phyloP scores from a whole-genome alignment of 2,329 filamentous ascomycete genomes.

The Colletotrichum neosansevieriae region DNA sequence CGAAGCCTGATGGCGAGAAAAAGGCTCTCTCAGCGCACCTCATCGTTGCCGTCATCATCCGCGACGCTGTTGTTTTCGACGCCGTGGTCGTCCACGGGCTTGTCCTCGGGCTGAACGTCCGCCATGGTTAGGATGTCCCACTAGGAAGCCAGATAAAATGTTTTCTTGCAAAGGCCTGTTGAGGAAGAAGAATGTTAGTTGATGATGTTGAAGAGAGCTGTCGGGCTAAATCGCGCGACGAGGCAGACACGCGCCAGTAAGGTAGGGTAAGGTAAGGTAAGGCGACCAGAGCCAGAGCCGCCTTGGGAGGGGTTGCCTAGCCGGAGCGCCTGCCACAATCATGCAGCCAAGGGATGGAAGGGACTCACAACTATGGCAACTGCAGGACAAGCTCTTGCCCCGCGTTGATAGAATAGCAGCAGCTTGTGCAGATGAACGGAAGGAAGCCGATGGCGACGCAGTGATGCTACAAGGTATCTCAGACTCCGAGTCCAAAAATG shows the following conservation, averaged over 20 bases:
- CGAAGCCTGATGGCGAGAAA: conserved; percentile 34
- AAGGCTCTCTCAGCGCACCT: conserved; percentile 53
- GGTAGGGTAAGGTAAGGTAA: conserved; percentile 23
- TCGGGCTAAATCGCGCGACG: conserved; percentile 10
- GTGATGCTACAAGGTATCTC: conserved; percentile 17
- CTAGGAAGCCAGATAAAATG: background rate
- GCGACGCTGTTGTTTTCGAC: conserved; percentile 45
- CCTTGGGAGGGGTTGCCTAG: conserved; percentile 22
- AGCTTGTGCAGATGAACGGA: conserved; percentile 16
- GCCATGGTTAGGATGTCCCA: conserved; percentile 43
- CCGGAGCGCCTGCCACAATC: background rate
- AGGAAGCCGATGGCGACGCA: conserved; percentile 18
- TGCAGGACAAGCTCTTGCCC: conserved; percentile 14
- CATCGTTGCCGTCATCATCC: conserved; percentile 59
- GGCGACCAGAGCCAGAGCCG: background rate
- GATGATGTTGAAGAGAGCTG: background rate
- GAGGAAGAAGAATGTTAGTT: background rate
- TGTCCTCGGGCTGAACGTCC: conserved; percentile 47
- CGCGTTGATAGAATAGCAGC: conserved; percentile 19
- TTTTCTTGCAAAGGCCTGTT: background rate
- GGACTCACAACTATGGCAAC: conserved; percentile 14
- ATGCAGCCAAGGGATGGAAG: background rate
- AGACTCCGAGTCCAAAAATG: conserved; percentile 28
- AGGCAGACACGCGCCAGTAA: conserved; percentile 26
- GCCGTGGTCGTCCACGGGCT: conserved; percentile 47